Conservation (phyloP, 305 asterid genomes). For the Solanum hybrid region DNA sequence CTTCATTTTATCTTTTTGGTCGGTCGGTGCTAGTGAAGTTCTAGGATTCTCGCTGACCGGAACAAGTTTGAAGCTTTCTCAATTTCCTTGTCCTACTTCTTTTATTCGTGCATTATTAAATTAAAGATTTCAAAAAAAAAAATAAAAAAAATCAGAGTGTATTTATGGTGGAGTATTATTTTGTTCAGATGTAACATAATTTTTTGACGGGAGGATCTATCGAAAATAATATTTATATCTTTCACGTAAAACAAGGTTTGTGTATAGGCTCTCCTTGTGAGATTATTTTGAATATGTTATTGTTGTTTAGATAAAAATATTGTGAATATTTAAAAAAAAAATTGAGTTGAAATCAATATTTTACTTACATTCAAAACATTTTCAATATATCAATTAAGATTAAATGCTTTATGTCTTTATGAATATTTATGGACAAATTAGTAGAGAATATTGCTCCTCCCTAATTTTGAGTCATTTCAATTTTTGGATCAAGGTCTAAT, state of each 20-base stretch:
- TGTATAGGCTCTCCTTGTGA: no score
- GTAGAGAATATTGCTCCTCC: not conserved
- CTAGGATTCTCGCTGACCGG: not conserved
- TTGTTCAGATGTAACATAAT: not conserved
- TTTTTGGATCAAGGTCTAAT: no score
- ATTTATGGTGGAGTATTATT: not conserved
- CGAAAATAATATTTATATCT: no score
- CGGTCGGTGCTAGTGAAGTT: not conserved
- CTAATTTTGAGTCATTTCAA: not conserved
- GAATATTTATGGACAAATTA: no score
- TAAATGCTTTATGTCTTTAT: not conserved
- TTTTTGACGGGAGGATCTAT: no score
- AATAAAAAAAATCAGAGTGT: not conserved
- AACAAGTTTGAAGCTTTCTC: not conserved
- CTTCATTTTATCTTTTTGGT: constrained; percentile 4
- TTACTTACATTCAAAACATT: not conserved
- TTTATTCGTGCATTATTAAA: not conserved
- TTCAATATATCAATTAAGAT: not conserved
- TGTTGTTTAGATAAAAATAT: not conserved
- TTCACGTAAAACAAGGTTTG: no score
- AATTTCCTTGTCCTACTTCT: not conserved
- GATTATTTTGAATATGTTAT: not conserved
- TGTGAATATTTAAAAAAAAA: not conserved
- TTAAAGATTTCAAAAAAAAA: not conserved
- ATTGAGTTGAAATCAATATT: not conserved